These are phyloP conservation scores for Mortierella sp. DNA, from an alignment of 371 early-diverging fungal genomes.

Conservation along the genomic window DNA sequence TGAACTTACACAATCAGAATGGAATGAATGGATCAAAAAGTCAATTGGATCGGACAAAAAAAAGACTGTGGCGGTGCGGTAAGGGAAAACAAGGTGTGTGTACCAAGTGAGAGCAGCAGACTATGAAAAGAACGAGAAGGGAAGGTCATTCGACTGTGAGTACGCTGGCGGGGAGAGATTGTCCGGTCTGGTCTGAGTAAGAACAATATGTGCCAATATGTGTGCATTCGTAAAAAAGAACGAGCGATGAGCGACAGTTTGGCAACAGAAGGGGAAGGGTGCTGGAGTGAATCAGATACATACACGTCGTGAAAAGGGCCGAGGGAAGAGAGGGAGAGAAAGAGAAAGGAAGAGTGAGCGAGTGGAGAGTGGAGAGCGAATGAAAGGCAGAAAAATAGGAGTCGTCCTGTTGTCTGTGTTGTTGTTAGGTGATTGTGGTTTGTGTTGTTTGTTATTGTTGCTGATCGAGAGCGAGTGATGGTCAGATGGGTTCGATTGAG, in stretches of 20 bases:
- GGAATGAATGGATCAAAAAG: not conserved
- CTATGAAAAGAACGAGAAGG: not conserved
- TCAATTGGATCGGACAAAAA: not conserved
- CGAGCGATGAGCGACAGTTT: not conserved
- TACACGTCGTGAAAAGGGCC: constrained; percentile 3
- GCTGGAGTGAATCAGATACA: not conserved
- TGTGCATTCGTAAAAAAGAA: not conserved
- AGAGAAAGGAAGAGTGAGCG: not conserved
- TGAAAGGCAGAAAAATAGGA: not conserved
- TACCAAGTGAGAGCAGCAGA: not conserved
- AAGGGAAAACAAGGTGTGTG: not conserved
- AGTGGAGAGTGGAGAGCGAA: not conserved
- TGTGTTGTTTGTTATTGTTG: not conserved
- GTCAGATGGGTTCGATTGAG: constrained; percentile 1
- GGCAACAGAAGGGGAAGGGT: not conserved
- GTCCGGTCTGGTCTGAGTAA: constrained; percentile 1
- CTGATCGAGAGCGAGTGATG: constrained; percentile 1
- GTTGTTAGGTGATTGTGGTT: not conserved
- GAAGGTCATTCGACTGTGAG: constrained; percentile 14
- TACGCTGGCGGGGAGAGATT: not conserved
- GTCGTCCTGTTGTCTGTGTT: not conserved
- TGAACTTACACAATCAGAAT: not conserved
- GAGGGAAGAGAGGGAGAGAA: not conserved
- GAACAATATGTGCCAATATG: not conserved
- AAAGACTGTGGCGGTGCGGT: not conserved